Evolutionary conservation across 225 moss, liverwort and hornwort genomes (phyloP), one percentile per base, ranked within the genome.

Genomic region (Marchantia polymorpha): DNA sequence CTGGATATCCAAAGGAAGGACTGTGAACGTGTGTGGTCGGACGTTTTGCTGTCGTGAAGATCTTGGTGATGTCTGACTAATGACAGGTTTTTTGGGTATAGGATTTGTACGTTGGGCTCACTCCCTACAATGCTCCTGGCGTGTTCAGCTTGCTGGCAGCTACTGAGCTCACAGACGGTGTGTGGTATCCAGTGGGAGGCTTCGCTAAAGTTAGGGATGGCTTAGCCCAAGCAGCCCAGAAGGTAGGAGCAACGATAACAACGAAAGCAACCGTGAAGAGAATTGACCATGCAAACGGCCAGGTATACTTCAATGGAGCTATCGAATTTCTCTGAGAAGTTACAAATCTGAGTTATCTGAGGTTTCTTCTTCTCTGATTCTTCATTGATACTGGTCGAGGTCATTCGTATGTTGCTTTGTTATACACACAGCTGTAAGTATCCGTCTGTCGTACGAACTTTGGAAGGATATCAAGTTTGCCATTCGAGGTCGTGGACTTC

Each of bases 81-180:
- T 10, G 19, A 54, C 39, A 74, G 48, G 46, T 50, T 39, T 68
- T 78, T 46, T 79, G 48, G 48, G 69, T 79, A 79, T 82, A 87
- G 85, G 88, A 88, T 81, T 64, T 88, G 65, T 88, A 88, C 64
- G 88, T 88, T 56, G 88, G 88, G 47, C 88, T 88, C 75, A 85
- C 85, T 76, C 88, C 88, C 14, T 88, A 88, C 79, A 88, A 76
- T 85, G 88, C 88, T 30, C 88, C 88, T 27, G 88, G 88, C 61
- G 88, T 88, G 47, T 88, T 88, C 85, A 88, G 88, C 76, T 78
- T 88, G 83, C 71, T 88, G 52, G 85, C 85, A 14, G 88, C 88
- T 31, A 88, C 88, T 53, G 85, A 88, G 73, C 67, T 88, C 50
- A 83, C 83, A 67, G 85, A 88, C 76, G 88, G 88, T 60, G 88